A percentile compares a stretch with the other conserved stretches of the same genome.
These are phyloP conservation scores for Xylariaceae sp. DNA, from an alignment of 2,329 filamentous ascomycete genomes.

Conservation along the genomic window DNA sequence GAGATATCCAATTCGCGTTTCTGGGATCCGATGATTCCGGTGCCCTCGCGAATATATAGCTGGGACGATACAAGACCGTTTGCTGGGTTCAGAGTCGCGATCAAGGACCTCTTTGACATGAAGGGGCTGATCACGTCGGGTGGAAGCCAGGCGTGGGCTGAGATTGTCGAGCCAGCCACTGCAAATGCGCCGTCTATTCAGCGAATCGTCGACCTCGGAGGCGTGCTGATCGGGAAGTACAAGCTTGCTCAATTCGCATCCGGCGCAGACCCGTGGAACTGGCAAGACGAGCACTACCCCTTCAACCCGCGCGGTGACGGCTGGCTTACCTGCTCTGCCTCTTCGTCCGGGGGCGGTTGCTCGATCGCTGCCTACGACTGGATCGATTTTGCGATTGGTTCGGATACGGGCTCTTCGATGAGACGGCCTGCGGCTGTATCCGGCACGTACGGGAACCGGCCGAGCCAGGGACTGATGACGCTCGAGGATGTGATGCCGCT, in stretches of 20 bases:
- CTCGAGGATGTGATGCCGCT: slow-evolving; percentile 21
- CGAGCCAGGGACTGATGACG: slow-evolving; percentile 21
- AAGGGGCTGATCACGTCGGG: slow-evolving; percentile 50
- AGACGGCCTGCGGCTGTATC: slow-evolving; percentile 22
- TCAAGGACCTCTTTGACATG: slow-evolving; percentile 61
- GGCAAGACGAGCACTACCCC: slow-evolving; percentile 36
- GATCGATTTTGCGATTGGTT: slow-evolving; percentile 1
- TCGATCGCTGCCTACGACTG: slow-evolving; percentile 1
- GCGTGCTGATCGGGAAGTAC: slow-evolving; percentile 44
- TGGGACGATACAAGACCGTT: slow-evolving; percentile 44
- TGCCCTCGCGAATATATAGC: slow-evolving; percentile 35
- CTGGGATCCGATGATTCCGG: slow-evolving; percentile 25
- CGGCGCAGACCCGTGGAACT: slow-evolving; percentile 39
- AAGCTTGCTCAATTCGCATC: slow-evolving; percentile 45
- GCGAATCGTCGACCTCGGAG: slow-evolving; percentile 45
- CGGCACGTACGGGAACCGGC: slow-evolving; percentile 25
- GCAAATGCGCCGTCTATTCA: slow-evolving; percentile 38
- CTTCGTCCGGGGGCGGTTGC: neutral
- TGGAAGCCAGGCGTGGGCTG: slow-evolving; percentile 56
- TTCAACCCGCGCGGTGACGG: slow-evolving; percentile 31
- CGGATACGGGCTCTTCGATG: slow-evolving; percentile 21
- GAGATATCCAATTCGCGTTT: slow-evolving; percentile 12
- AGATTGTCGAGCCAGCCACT: slow-evolving; percentile 46
- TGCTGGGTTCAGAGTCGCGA: slow-evolving; percentile 54
- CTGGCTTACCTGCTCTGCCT: neutral